These are phyloP conservation scores for Alternaria angustiovoidea DNA, from an alignment of 2,329 filamentous ascomycete species.

Conservation along the genomic window DNA sequence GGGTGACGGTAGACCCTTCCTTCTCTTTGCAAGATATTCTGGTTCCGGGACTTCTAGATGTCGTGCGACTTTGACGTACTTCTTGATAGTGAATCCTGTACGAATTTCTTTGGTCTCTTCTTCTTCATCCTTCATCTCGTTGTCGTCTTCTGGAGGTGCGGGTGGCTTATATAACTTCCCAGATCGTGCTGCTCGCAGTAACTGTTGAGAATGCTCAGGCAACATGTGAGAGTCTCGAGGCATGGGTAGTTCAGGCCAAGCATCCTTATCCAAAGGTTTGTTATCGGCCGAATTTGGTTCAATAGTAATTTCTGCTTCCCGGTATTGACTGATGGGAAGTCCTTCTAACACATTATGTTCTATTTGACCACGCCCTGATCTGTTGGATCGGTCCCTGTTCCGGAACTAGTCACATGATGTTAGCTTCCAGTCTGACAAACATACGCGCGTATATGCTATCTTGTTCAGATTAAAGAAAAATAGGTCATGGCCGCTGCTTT, in stretches of 20 bases:
- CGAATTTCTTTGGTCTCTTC: conserved; percentile 54
- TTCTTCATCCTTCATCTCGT: conserved; percentile 56
- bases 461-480: not conserved
- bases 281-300: conserved; percentile 72
- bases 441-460: not conserved
- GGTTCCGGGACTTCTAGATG: conserved; percentile 66
- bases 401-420: conserved; percentile 57
- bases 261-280: conserved; percentile 66
- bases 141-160: conserved; percentile 70
- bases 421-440: conserved; percentile 20
- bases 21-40: conserved; percentile 69
- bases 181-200: conserved; percentile 81
- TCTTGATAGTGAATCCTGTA: conserved; percentile 64
- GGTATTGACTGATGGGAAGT: conserved; percentile 90
- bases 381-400: conserved; percentile 64
- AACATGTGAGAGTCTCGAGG: conserved; percentile 84
- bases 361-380: conserved; percentile 64
- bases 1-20: conserved; percentile 64
- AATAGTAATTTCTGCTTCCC: conserved; percentile 71
- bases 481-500: not conserved
- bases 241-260: conserved; percentile 85
- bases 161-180: conserved; percentile 78
- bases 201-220: conserved; percentile 79
- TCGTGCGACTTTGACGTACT: conserved; percentile 66
- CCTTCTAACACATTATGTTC: conserved; percentile 76